phyloP scores from a whole-genome alignment of 768 basidiomycete genomes.

The Leccinum obscurum region DNA sequence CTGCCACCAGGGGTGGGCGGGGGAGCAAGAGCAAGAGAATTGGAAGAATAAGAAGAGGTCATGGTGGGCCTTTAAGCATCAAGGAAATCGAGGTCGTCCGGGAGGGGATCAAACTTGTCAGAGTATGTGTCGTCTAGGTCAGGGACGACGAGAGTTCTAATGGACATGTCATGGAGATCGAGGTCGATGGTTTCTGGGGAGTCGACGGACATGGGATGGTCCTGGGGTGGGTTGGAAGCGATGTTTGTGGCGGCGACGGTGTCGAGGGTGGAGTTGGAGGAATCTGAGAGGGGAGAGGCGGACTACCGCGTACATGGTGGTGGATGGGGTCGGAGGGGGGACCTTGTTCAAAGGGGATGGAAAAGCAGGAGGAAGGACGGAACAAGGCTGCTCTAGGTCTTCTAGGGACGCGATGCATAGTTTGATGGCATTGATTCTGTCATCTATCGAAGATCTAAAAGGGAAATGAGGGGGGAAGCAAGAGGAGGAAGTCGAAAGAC shows the following conservation, averaged over 20 bases:
- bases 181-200: conserved; percentile 19
- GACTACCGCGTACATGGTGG: conserved; percentile 7
- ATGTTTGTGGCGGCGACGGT: not conserved
- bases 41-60: conserved; percentile 11
- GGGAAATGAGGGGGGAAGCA: not conserved
- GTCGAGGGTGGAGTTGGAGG: conserved; percentile 15
- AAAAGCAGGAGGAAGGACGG: not conserved
- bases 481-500: not conserved
- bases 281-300: conserved; percentile 19
- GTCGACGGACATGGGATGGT: conserved; percentile 6
- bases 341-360: conserved; percentile 5
- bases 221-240: conserved; percentile 1
- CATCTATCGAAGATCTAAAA: conserved; percentile 36
- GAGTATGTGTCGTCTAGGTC: conserved; percentile 53
- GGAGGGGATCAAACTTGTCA: conserved; percentile 41
- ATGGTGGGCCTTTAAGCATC: conserved; percentile 9
- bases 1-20: conserved; percentile 8
- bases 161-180: conserved; percentile 23
- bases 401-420: conserved; percentile 30
- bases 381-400: not conserved
- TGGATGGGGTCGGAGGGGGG: not conserved
- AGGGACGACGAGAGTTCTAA: conserved; percentile 21
- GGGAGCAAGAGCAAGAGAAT: not conserved
- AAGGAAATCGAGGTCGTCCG: conserved; percentile 19
- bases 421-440: conserved; percentile 41